Conservation (phyloP, 2,329 filamentous ascomycete genomes). For the Alternaria angustiovoidea region DNA sequence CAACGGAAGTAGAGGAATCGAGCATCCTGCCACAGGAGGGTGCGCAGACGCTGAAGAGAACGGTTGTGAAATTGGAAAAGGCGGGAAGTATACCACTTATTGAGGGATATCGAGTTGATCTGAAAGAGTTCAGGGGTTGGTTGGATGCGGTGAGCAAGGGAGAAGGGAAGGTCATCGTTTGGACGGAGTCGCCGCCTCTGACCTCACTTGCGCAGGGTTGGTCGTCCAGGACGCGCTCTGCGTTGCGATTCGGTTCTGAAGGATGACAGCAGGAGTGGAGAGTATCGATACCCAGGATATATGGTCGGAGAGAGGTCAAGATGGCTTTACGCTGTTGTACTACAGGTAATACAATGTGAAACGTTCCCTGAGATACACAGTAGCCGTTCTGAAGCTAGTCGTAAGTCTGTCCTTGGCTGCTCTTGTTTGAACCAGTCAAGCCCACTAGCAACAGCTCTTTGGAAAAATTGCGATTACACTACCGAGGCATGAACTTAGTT, state of each 20-base stretch:
- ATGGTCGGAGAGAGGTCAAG: neutral
- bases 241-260: neutral
- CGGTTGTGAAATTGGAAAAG: constrained; percentile 28
- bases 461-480: neutral
- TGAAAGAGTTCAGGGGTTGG: constrained; percentile 22
- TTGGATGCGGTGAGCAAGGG: constrained; percentile 36
- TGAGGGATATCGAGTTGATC: constrained; percentile 32
- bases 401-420: neutral
- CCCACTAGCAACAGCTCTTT: neutral
- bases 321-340: neutral
- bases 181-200: constrained; percentile 15
- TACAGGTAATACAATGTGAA: neutral
- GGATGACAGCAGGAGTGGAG: neutral
- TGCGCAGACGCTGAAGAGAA: constrained; percentile 20
- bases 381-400: neutral
- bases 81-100: constrained; percentile 30
- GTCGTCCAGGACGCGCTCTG: neutral
- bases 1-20: constrained; percentile 1
- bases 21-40: neutral
- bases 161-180: constrained; percentile 45
- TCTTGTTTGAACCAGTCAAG: neutral
- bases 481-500: neutral
- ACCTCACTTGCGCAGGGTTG: neutral
- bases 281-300: neutral
- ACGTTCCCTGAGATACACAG: neutral